Evolutionary conservation across 176 grass and related monocot species (phyloP), one percentile per base, ranked within the genome.

Genomic region (Zizania latifolia): DNA sequence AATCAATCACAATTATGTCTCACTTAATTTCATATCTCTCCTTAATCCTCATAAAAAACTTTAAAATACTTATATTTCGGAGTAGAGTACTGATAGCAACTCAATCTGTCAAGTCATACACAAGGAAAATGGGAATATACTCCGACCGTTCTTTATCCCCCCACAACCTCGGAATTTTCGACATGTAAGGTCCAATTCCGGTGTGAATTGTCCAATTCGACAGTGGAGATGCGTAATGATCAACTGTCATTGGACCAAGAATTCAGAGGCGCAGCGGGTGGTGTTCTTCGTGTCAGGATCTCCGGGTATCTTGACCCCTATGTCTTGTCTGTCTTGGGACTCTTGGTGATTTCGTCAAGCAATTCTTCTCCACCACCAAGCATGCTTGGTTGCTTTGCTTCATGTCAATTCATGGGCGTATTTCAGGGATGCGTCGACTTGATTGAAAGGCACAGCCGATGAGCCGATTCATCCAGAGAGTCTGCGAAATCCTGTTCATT

Each of bases 271-370:
- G 44, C n/a, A 50, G n/a, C 19, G 10, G 62, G 40, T 19, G 59
- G 16, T 24, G 36, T 51, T 21, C 26, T 41, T 14, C 15, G 53
- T 28, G 19, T 2, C 5, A 46, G 37, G 58, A 40, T 63, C 32
- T 39, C 9, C 34, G 10, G 13, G 64, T 39, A 65, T 62, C 37
- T 74, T 62, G 83, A 34, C 66, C 67, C 1, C 28, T 8, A 45
- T 21, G 57, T 81, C 84, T 8, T 37, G 5, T 81, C 70, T 27
- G 62, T 80, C 83, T 21, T 5, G 46, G 46, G 46, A 51, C 46
- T 51, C 17, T 5, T 22, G 43, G 54, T 24, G 26, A 9, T 70
- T 69, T 75, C 38, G 51, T 68, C 62, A 34, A 61, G 77, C 31
- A 40, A 53, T 43, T 45, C 31, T 51, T 32, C 51, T 32, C 74